Evolutionary conservation across 2,329 filamentous ascomycete genomes (phyloP), one percentile per base, ranked within the genome.

Genomic region (Cladophialophora carrionii): DNA sequence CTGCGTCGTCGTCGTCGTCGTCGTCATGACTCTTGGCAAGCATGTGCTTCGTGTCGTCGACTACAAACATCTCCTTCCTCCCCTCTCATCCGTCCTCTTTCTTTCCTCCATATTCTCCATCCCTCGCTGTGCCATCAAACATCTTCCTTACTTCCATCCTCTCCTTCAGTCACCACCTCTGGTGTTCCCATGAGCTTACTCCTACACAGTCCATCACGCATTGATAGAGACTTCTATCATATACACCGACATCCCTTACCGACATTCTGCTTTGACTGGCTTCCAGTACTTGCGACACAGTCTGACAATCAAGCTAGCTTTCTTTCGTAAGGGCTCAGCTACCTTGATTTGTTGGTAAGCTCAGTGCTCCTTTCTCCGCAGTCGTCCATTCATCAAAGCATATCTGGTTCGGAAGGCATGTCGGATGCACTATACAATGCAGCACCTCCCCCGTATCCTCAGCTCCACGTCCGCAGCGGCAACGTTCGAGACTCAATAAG

Each of bases 1-100:
- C 29, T 24, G 14, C n/a, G n/a, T 17, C 12, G 57, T 34, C 29
- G 24, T n/a, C n/a, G 12, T 8, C 12, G 57, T 34, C 29, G 10
- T 17, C 29, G 51, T 29, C 51, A 14, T 12, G 20, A 22, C n/a
- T 8, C 43, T 24, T 46, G n/a, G 46, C 29, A 12, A 41, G 46
- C 57, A 59, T 59, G 46, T 59, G 57, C 57, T 29, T 29, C 17
- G 2, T 31, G 26, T 26, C 7, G n/a, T 41, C 29, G 29, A n/a
- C 46, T 59, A 59, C 31, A 52, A 31, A 59, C 52, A 52, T n/a
- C 46, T 8, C 29, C 29, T 17, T 8, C 29, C 37, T 43, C 17
- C n/a, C 1, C 57, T 52, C 57, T 52, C 20, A 8, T 52, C 22
- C 26, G n/a, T 41, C 31, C 32, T 26, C 31, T 52, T 59, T 24